Percentiles rank a stretch among this genome's conserved stretches.
Conservation (phyloP, 108 stramenopile genomes). For the Epithemia pelagica region DNA sequence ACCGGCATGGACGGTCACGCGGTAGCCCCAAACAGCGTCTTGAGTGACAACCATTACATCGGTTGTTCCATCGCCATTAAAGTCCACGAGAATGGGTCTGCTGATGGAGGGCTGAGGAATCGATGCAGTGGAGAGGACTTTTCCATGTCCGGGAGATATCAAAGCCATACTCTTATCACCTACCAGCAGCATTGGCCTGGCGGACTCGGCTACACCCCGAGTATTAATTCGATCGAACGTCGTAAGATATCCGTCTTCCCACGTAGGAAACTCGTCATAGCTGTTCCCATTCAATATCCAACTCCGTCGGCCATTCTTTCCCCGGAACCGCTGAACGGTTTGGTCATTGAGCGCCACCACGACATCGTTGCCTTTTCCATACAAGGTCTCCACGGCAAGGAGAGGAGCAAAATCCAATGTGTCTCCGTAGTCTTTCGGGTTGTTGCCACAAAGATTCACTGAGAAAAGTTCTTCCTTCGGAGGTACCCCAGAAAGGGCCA, state of each 20-base stretch:
- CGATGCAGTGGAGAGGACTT: constrained; percentile 42
- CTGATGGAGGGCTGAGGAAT: constrained; percentile 55
- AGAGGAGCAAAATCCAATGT: constrained; percentile 47
- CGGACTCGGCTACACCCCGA: constrained; percentile 28
- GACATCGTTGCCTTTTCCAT: constrained; percentile 57
- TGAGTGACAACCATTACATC: constrained; percentile 60
- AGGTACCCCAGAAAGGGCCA: constrained; percentile 67
- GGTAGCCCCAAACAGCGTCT: constrained; percentile 82
- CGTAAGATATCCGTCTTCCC: constrained; percentile 36
- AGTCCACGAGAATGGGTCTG: constrained; percentile 58
- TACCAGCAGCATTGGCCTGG: constrained; percentile 62
- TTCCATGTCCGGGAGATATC: constrained; percentile 50
- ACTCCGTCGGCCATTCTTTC: constrained; percentile 35
- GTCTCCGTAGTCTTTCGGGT: constrained; percentile 9
- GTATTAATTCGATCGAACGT: constrained; percentile 40
- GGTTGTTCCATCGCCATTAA: constrained; percentile 78
- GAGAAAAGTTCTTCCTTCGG: constrained; percentile 77
- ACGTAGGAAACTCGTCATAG: constrained; percentile 39
- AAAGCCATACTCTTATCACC: constrained; percentile 68
- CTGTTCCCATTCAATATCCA: constrained; percentile 42
- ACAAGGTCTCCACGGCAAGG: constrained; percentile 51
- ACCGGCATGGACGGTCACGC: constrained; percentile 45
- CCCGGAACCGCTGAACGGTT: constrained; percentile 55
- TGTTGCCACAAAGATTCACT: constrained; percentile 44
- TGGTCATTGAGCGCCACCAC: constrained; percentile 75